Conservation (phyloP, 805 yeast species). For the Kurtzmaniella fragi region DNA sequence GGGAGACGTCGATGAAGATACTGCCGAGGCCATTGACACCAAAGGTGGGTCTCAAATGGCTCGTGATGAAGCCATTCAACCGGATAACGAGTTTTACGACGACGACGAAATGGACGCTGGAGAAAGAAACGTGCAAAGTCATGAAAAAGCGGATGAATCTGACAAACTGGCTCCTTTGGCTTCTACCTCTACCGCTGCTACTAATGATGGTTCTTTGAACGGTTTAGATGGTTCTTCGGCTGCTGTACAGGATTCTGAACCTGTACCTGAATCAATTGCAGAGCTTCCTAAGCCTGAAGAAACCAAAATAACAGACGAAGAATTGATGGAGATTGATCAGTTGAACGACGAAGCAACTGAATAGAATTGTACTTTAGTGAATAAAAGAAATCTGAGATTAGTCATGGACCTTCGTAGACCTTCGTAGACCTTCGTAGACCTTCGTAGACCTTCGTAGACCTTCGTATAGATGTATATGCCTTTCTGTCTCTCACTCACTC, state of each 20-base stretch:
- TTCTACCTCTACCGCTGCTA: neutral
- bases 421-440: no score
- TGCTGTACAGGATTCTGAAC: neutral
- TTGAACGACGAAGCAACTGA: slow-evolving; percentile 17
- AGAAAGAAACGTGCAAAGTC: slow-evolving; percentile 21
- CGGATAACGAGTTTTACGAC: slow-evolving; percentile 75
- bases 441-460: no score
- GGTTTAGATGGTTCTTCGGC: neutral
- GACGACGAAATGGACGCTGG: slow-evolving; percentile 47
- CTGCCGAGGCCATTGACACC: slow-evolving; percentile 73
- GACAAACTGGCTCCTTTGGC: neutral
- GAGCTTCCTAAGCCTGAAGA: neutral
- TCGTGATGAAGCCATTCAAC: slow-evolving; percentile 67
- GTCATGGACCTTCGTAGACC: no score
- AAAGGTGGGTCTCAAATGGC: slow-evolving; percentile 88
- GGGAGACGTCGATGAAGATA: slow-evolving; percentile 85
- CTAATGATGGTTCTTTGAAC: neutral
- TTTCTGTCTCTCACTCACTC: no score
- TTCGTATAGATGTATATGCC: no score
- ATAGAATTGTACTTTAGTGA: neutral
- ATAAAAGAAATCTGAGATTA: no score
- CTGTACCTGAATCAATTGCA: neutral
- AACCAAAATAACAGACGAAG: slow-evolving; percentile 30
- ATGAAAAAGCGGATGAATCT: slow-evolving; percentile 5
- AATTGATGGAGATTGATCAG: slow-evolving; percentile 31